phyloP scores from a whole-genome alignment of 139 green algal genomes.

The Closterium sp. region DNA sequence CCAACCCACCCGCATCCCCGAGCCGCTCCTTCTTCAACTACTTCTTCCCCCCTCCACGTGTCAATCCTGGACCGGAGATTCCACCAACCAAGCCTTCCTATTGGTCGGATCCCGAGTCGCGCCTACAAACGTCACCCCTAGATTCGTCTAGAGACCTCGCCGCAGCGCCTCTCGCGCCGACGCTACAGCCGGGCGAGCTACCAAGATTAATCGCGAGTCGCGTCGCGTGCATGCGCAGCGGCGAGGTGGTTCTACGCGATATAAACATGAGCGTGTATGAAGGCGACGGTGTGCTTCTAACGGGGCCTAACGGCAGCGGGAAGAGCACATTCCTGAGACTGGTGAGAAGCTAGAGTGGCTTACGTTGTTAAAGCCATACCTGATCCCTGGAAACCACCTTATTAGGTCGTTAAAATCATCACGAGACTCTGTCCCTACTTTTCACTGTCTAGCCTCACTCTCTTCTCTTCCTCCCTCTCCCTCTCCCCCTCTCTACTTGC shows the following conservation, averaged over 20 bases:
- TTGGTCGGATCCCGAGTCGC: neutral
- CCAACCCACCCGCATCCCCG: neutral
- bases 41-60: neutral
- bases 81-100: neutral
- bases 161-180: neutral
- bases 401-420: neutral
- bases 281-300: constrained; percentile 17
- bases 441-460: neutral
- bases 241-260: constrained; percentile 14
- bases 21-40: neutral
- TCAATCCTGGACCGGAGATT: neutral
- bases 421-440: neutral
- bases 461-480: neutral
- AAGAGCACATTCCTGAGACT: constrained; percentile 20
- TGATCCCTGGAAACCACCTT: neutral
- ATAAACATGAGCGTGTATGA: constrained; percentile 21
- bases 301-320: constrained; percentile 27
- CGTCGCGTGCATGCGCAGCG: constrained; percentile 29
- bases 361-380: neutral
- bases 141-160: neutral
- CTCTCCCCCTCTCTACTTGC: neutral
- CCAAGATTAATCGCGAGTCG: constrained; percentile 5
- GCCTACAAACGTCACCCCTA: neutral
- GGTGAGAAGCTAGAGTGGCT: neutral
- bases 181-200: neutral